phyloP scores from a whole-genome alignment of 129 eudicot species.

The Ambrosia trifida region DNA sequence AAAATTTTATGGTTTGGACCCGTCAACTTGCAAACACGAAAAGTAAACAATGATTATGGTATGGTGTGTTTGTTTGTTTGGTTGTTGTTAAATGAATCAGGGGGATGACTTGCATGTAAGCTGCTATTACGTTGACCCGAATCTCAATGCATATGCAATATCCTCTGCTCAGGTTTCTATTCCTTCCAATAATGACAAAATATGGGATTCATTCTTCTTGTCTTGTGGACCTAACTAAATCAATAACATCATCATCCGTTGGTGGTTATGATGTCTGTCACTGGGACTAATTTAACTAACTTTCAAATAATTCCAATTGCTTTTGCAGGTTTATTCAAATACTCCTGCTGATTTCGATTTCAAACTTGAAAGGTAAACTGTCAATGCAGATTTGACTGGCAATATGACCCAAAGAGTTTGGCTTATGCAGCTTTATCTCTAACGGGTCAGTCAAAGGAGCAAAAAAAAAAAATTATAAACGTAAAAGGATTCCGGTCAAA shows the following conservation, averaged over 20 bases:
- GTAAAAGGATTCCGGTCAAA: background rate
- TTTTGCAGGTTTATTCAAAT: conserved; percentile 80
- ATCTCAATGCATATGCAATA: conserved; percentile 81
- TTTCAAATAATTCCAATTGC: background rate
- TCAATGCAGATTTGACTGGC: background rate
- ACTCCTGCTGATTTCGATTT: conserved; percentile 98
- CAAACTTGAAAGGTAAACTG: conserved; percentile 71
- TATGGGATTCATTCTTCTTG: no score
- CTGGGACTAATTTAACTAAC: background rate
- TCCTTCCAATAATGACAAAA: background rate
- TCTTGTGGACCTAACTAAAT: conserved; percentile 14
- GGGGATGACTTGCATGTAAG: conserved; percentile 88
- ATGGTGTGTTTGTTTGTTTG: no score
- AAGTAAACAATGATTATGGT: background rate
- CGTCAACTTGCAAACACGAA: no score
- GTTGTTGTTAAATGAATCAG: conserved; percentile 44
- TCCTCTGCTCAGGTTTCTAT: conserved; percentile 87
- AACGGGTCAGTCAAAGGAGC: background rate
- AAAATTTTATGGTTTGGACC: background rate
- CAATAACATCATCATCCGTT: no score
- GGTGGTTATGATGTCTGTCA: background rate
- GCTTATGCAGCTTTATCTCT: conserved; percentile 12
- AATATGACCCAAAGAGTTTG: background rate
- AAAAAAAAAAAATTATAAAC: background rate
- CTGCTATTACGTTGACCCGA: conserved; percentile 85